Base-by-base conservation (phyloP, 2,329 filamentous ascomycete species). In the Fusarium napiforme region DNA sequence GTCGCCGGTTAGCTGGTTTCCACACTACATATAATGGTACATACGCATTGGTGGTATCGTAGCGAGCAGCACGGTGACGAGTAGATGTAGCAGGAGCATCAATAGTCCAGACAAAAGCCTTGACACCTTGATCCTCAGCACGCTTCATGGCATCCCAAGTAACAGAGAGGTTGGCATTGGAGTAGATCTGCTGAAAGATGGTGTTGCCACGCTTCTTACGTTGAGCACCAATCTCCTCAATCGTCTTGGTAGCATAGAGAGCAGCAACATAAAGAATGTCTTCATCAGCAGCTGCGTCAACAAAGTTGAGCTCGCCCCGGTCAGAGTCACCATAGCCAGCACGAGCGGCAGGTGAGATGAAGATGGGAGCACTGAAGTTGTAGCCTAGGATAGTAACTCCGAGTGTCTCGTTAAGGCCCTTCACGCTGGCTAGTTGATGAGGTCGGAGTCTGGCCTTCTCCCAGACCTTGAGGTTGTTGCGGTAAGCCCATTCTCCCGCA, bases 381-480 rank as follows among this genome's bases (percentile, higher is more conserved):
- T 86, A 78, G 12, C 85, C 86, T 21, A 86, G 76, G 28, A 87
- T 82, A n/a, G 78, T 83, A 4, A 84, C 85, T 9, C 82, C 71
- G 16, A 84, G 67, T 5, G 81, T 81, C 60, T 80, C 73, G 42
- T 83, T 82, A 26, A 83, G 75, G 18, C 76, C 75, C 14, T 74
- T 75, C 46, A 86, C 82, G 62, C 58, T 73, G 12, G 74, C 76
- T 2, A 78, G 74, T n/a, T 78, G 73, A 15, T 76, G 74, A 67
- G 85, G 83, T 45, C 85, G 81, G 32, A 87, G 78, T 45, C 82
- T 81, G 59, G 83, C 84, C 66, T 85, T 84, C 42, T 82, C 77
- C 81, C 82, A 88, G 45, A 85, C 82, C 62, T 87, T 85, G 10
- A 88, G 81, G 75, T 87, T 87, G 79, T 87, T 85, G 53, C 85